phyloP scores from a whole-genome alignment of 139 green algal species.

The Deuterostichococcus epilithicus region DNA sequence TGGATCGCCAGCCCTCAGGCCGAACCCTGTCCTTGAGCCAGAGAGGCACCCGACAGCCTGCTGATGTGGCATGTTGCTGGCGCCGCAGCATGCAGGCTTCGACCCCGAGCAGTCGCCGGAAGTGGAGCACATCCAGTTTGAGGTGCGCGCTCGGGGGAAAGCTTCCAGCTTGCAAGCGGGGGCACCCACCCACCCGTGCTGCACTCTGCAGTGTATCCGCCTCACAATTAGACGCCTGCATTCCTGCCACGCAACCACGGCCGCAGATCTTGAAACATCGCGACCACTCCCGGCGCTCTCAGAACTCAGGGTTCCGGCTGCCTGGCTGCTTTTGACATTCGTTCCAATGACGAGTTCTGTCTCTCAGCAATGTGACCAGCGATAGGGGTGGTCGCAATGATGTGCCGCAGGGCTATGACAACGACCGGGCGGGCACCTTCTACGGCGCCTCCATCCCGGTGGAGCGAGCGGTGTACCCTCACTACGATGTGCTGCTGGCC shows the following conservation, averaged over 20 bases:
- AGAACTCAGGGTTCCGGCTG: no score
- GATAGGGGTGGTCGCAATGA: not conserved
- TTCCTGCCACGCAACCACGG: no score
- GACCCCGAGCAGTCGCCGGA: not conserved
- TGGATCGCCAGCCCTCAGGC: not conserved
- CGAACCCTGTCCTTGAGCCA: no score
- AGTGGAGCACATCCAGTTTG: conserved; percentile 70
- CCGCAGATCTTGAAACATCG: no score
- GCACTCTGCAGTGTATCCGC: no score
- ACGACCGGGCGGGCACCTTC: conserved; percentile 12
- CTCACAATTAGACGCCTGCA: no score
- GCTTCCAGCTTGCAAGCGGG: no score
- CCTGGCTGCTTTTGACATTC: not conserved
- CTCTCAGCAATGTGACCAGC: not conserved
- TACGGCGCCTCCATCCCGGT: conserved; percentile 76
- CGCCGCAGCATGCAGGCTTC: not conserved
- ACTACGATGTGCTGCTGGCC: conserved; percentile 77
- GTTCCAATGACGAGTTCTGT: not conserved
- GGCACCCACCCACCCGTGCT: no score
- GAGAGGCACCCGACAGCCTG: no score
- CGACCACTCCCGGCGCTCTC: no score
- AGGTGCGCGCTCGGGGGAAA: conserved; percentile 39
- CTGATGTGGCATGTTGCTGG: not conserved
- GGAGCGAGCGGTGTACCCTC: conserved; percentile 46
- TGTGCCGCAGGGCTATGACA: conserved; percentile 13